Conservation (phyloP, 192 early-diverging fungal species). For the Powellomyces hirtus region DNA sequence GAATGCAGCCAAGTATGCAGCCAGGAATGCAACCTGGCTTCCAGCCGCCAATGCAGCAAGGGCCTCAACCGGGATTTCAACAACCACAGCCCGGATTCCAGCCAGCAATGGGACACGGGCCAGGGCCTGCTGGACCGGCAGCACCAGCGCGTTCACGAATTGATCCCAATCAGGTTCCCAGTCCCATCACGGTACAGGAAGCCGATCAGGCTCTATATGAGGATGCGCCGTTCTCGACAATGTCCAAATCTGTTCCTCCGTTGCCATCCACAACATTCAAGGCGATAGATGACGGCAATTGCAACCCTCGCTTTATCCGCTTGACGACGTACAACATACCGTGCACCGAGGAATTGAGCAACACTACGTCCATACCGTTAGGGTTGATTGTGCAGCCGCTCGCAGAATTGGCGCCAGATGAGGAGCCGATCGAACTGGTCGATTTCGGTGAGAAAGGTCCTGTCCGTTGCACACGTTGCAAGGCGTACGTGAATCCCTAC, state of each 20-base stretch:
- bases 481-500: slow-evolving; percentile 91
- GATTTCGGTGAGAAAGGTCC: slow-evolving; percentile 86
- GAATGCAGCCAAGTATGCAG: slow-evolving; percentile 21
- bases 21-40: slow-evolving; percentile 17
- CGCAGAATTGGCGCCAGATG: slow-evolving; percentile 73
- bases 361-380: slow-evolving; percentile 76
- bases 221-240: slow-evolving; percentile 70
- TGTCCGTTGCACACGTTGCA: slow-evolving; percentile 85
- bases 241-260: slow-evolving; percentile 67
- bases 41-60: slow-evolving; percentile 1
- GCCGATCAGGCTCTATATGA: slow-evolving; percentile 73
- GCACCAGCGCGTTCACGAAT: slow-evolving; percentile 49
- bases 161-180: slow-evolving; percentile 93
- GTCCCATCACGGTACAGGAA: slow-evolving; percentile 80
- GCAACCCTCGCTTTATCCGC: slow-evolving; percentile 87
- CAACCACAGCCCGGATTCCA: slow-evolving; percentile 12
- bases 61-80: background rate
- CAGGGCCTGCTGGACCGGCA: background rate
- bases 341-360: slow-evolving; percentile 73
- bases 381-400: slow-evolving; percentile 90
- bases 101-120: background rate
- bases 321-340: slow-evolving; percentile 88
- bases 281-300: slow-evolving; percentile 79
- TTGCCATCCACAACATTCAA: slow-evolving; percentile 76
- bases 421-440: slow-evolving; percentile 76